A percentile compares a stretch with the other conserved stretches of the same genome.
Evolutionary conservation across 176 grass and related monocot genomes (phyloP).

Genomic region (Phoenix roebelenii): DNA sequence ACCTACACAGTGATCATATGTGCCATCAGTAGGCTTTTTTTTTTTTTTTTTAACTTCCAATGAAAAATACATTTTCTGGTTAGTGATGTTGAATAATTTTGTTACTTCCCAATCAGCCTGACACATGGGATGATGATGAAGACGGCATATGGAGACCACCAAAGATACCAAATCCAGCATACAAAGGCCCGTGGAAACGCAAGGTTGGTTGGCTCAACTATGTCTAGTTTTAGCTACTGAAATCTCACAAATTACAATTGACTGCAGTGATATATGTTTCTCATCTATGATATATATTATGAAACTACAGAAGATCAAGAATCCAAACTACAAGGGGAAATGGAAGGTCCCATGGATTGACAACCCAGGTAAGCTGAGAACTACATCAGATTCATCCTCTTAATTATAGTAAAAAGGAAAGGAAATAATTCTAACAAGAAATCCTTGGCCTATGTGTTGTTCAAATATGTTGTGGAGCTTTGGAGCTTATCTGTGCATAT

Average conservation of each 20-base stretch:
- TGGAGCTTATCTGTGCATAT: too few species aligned
- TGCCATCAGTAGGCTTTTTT: too few species aligned
- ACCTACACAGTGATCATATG: too few species aligned
- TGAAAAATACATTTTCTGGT: too few species aligned
- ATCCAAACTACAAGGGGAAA: conserved; percentile 98
- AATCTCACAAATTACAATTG: too few species aligned
- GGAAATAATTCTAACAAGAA: too few species aligned
- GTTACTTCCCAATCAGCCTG: conserved; percentile 47
- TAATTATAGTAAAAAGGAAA: too few species aligned
- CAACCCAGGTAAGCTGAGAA: conserved; percentile 62
- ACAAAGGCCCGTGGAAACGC: conserved; percentile 89
- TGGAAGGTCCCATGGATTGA: conserved; percentile 99
- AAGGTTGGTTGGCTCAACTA: conserved; percentile 44
- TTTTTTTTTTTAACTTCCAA: too few species aligned
- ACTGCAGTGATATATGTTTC: conserved; percentile 2
- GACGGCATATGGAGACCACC: conserved; percentile 87
- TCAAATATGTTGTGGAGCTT: too few species aligned
- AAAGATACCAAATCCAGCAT: conserved; percentile 85
- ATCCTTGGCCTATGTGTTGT: too few species aligned
- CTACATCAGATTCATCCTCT: neutral
- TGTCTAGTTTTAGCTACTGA: too few species aligned
- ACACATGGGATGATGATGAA: conserved; percentile 86
- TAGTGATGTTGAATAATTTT: too few species aligned
- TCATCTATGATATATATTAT: conserved; percentile 16
- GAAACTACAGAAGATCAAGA: conserved; percentile 87